Evolutionary conservation across 2,329 filamentous ascomycete genomes (phyloP).

Genomic region (Orbilia quercus): DNA sequence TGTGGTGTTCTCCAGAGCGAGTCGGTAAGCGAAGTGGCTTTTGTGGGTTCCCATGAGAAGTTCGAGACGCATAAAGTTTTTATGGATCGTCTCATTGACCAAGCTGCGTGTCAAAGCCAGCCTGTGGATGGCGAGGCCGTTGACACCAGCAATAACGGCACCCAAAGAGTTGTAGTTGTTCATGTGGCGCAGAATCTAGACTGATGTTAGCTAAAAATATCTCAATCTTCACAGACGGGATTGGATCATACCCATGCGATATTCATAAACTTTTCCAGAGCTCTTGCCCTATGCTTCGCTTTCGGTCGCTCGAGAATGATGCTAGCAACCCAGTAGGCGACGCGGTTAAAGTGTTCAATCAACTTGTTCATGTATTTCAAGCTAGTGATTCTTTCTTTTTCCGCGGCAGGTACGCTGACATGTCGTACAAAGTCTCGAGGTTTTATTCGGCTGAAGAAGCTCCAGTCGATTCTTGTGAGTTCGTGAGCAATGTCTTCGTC

Average conservation of each 20-base stretch:
- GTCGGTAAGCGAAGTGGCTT: constrained; percentile 92
- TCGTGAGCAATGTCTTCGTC: constrained; percentile 90
- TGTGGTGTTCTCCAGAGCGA: constrained; percentile 96
- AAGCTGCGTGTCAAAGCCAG: constrained; percentile 82
- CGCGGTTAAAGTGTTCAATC: constrained; percentile 90
- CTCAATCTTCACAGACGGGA: constrained; percentile 57
- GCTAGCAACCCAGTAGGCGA: constrained; percentile 83
- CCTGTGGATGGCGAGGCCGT: constrained; percentile 85
- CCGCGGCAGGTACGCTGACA: constrained; percentile 77
- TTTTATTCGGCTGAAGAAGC: constrained; percentile 95
- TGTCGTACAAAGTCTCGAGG: constrained; percentile 93
- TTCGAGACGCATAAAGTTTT: constrained; percentile 86
- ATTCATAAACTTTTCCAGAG: constrained; percentile 95
- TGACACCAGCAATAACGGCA: constrained; percentile 92
- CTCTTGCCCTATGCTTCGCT: constrained; percentile 89
- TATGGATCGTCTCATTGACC: constrained; percentile 76
- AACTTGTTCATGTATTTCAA: constrained; percentile 91
- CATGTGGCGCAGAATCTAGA: constrained; percentile 80
- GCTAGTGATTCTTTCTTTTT: constrained; percentile 79
- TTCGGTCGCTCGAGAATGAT: constrained; percentile 92
- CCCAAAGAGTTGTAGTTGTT: constrained; percentile 98
- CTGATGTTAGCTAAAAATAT: constrained; percentile 16
- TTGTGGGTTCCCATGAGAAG: constrained; percentile 94
- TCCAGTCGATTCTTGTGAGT: constrained; percentile 95
- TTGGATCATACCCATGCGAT: constrained; percentile 71